Base-by-base conservation (phyloP, 2,329 filamentous ascomycete species). In the Lecanicillium sp. region DNA sequence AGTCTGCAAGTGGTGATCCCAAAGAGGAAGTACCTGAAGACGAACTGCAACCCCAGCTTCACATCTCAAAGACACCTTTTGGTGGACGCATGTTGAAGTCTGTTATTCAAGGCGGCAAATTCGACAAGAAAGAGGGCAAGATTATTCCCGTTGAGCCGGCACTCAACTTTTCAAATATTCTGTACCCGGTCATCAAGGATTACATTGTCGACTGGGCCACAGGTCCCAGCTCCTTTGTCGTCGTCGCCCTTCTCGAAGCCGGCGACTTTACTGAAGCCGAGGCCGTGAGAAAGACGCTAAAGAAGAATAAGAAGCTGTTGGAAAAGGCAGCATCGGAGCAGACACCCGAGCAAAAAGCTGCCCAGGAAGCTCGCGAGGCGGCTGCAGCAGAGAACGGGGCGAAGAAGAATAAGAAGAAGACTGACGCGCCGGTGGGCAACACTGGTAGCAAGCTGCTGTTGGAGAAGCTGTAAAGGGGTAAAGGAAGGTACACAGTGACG, bases 31-130 rank as follows among this genome's bases (percentile, higher is more conserved):
- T 54, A n/a, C 52, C 55, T 3, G 65, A 67, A 33, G 65, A 67
- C 8, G 65, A 66, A 17, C 43, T 61, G 12, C 51, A 61, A 13
- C 49, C 60, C 4, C 55, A 53, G 16, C 53, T 60, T 20, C 82
- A 87, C 54, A 69, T 83, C 40, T 74, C 78, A 18, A 67, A 74
- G 51, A 71, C 74, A 28, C 56, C 78, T 1, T 71, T 71, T 49
- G 83, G 79, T 29, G 87, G 85, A 13, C 82, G 87, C 43, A 83
- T 95, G 80, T 73, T 96, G 52, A 95, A 95, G 67, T 83, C 83
- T 0, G 74, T 98, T 7, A 88, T 95, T 17, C 82, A 87, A 39
- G 92, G 92, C 30, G 92, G 94, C 18, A 80, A 79, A 42, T 98
- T 85, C 56, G 87, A 96, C 60, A 77, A 78, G 44, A 71, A 71